Conservation (phyloP, 345 rosid species). For the Fremontodendron californicum region DNA sequence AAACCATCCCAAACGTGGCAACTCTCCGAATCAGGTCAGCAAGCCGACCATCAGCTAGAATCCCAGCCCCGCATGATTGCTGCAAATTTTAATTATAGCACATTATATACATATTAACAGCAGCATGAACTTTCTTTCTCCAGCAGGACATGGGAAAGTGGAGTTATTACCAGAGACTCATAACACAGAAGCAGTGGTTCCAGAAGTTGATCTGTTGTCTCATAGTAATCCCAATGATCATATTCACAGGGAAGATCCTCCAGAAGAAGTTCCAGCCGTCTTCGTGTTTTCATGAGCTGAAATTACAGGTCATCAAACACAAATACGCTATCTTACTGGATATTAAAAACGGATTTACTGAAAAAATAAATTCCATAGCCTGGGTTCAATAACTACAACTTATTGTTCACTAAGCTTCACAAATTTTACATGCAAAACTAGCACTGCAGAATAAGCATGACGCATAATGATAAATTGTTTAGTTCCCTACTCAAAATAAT, state of each 20-base stretch:
- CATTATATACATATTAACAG: not conserved
- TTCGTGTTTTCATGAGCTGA: slow-evolving; percentile 82
- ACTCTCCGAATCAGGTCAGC: slow-evolving; percentile 93
- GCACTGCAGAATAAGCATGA: not conserved
- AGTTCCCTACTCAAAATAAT: not conserved
- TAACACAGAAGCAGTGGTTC: slow-evolving; percentile 85
- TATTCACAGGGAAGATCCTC: slow-evolving; percentile 94
- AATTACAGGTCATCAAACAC: slow-evolving; percentile 15
- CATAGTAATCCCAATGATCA: slow-evolving; percentile 73
- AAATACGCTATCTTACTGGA: slow-evolving; percentile 4
- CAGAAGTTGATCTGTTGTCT: slow-evolving; percentile 72
- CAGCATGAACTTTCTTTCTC: not conserved
- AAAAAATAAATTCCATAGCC: not conserved
- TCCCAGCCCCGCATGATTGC: slow-evolving; percentile 87
- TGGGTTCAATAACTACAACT: not conserved
- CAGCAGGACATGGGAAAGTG: not conserved
- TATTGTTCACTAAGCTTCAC: not conserved
- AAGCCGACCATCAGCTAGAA: slow-evolving; percentile 87
- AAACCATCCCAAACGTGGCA: slow-evolving; percentile 82
- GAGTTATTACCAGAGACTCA: slow-evolving; percentile 65
- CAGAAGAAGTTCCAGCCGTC: slow-evolving; percentile 75
- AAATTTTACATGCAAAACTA: not conserved
- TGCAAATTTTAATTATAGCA: slow-evolving; percentile 26
- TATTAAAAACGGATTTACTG: not conserved
- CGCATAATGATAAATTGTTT: not conserved